Conservation (phyloP, 768 basidiomycete genomes). For the Boletus reticulatus region DNA sequence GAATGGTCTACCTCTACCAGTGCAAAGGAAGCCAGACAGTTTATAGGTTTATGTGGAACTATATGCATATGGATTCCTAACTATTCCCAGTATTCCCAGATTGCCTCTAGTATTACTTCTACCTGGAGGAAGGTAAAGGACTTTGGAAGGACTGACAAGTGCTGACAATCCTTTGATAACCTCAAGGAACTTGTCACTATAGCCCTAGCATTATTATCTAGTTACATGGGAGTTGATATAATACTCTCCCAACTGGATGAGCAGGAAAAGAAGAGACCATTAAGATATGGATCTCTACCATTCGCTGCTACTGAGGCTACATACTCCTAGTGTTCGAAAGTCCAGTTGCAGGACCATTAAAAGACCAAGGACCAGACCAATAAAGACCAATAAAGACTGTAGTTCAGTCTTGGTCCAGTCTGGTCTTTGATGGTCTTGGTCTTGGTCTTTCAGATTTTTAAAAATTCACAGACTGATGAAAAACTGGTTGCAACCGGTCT, state of each 20-base stretch:
- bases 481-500: too few relatives aligned
- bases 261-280: not conserved
- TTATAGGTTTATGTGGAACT: not conserved
- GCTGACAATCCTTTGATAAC: not conserved
- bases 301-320: too few relatives aligned
- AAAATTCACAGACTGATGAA: too few relatives aligned
- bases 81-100: not conserved
- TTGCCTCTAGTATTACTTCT: too few relatives aligned
- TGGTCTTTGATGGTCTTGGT: too few relatives aligned
- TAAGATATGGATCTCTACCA: not conserved
- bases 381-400: too few relatives aligned
- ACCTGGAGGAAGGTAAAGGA: not conserved
- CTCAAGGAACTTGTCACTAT: not conserved
- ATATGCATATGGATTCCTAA: not conserved
- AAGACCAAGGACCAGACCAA: too few relatives aligned
- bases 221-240: not conserved
- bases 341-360: too few relatives aligned
- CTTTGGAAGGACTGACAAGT: not conserved
- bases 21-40: not conserved
- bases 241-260: not conserved
- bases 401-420: too few relatives aligned
- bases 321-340: too few relatives aligned
- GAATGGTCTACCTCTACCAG: not conserved
- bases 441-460: too few relatives aligned
- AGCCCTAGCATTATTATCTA: not conserved